Base-by-base conservation (phyloP, 768 basidiomycete genomes). In the Kwoniella newhampshirensis region DNA sequence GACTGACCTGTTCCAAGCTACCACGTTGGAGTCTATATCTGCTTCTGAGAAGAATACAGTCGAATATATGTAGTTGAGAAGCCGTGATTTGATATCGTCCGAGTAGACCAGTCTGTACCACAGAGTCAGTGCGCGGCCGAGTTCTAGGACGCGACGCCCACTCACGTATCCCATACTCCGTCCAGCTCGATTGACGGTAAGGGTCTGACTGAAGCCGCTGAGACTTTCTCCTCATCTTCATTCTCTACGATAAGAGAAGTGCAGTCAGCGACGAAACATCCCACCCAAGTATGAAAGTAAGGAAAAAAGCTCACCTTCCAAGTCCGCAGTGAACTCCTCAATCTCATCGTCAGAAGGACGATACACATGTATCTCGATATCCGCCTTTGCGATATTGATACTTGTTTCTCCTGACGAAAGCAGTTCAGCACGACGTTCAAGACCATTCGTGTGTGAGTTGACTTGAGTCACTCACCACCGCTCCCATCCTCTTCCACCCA, bases 61-160 rank as follows among this genome's bases (percentile, higher is more conserved):
- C 21, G 93, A 89, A 78, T 94, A 87, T 59, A 98, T 92, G 74
- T 96, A 97, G 74, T 94, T 87, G 43, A 99, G 81, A 11, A 99
- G 81, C 61, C 86, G 87, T 56, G 86, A 78, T 76, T 98, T 99
- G 70, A 97, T 85, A 59, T 83, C 83, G 27, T 85, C 82, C 1
- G 83, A 75, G 75, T 94, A 99, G 71, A 98, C 87, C 64, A 99
- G 75, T 45, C 87, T 77, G 54, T 13, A 32, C n/a, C n/a, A n/a
- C n/a, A n/a, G n/a, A n/a, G n/a, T n/a, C n/a, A n/a, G n/a, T n/a
- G n/a, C n/a, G n/a, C n/a, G n/a, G n/a, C n/a, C n/a, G n/a, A n/a
- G n/a, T n/a, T n/a, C n/a, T 12, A 15, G 5, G 18, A 3, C 1
- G 27, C 15, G 28, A 32, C 26, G 17, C 9, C 17, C 15, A 57